phyloP scores from a whole-genome alignment of 768 basidiomycete species.

The Kwoniella europaea region DNA sequence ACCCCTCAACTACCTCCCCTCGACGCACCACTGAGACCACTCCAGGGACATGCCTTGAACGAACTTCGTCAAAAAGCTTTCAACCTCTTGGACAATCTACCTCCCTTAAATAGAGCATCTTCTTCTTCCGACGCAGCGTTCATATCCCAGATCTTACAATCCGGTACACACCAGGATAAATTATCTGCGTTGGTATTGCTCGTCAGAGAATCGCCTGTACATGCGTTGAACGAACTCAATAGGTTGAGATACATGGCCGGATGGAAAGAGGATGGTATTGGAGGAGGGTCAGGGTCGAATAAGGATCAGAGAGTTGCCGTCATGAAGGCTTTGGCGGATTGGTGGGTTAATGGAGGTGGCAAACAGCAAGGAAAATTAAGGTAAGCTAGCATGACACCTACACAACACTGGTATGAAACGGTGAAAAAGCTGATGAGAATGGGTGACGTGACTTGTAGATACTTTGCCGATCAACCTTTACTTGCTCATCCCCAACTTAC shows the following conservation, averaged over 20 bases:
- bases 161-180: conserved; percentile 88
- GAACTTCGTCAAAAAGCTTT: conserved; percentile 45
- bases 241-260: conserved; percentile 76
- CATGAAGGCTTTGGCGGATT: conserved; percentile 87
- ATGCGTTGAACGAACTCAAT: conserved; percentile 81
- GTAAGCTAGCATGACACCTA: conserved; percentile 60
- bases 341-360: conserved; percentile 92
- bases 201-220: conserved; percentile 83
- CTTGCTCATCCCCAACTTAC: conserved; percentile 66
- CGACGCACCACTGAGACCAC: conserved; percentile 29
- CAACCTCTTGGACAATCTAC: conserved; percentile 29
- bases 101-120: conserved; percentile 41
- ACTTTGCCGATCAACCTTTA: conserved; percentile 86
- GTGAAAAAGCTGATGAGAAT: neutral
- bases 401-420: too few relatives aligned
- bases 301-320: conserved; percentile 93
- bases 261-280: conserved; percentile 68
- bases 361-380: conserved; percentile 82
- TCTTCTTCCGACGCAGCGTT: conserved; percentile 78
- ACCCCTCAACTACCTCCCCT: conserved; percentile 34
- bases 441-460: conserved; percentile 62
- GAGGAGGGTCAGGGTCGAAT: conserved; percentile 51
- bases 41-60: conserved; percentile 46
- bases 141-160: conserved; percentile 79
- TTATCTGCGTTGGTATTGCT: conserved; percentile 87